Conservation (phyloP, 2,329 filamentous ascomycete species). For the Pseudocercospora cruenta region DNA sequence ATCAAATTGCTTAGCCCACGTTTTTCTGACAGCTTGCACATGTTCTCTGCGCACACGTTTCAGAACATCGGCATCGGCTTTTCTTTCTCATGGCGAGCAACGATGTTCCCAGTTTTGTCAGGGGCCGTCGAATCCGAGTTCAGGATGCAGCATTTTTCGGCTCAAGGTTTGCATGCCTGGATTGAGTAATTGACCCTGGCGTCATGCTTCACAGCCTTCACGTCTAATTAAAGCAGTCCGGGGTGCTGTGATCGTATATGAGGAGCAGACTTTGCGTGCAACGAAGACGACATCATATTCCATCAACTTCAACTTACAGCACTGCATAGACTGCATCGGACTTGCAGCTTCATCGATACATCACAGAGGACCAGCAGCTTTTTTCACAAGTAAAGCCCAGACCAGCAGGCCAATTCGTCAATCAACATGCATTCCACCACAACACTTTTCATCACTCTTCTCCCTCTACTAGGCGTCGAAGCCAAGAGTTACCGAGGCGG, state of each 20-base stretch:
- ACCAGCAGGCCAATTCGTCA: not conserved
- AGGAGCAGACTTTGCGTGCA: not conserved
- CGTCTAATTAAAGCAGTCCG: constrained; percentile 11
- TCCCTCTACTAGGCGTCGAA: constrained; percentile 9
- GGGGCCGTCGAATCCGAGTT: not conserved
- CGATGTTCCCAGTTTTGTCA: not conserved
- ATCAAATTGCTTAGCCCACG: not conserved
- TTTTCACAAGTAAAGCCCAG: not conserved
- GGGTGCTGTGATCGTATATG: not conserved
- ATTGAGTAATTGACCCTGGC: not conserved
- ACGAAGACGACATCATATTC: not conserved
- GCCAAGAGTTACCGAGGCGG: constrained; percentile 3
- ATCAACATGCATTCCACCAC: constrained; percentile 13
- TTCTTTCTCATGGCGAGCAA: not conserved
- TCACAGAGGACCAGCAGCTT: not conserved
- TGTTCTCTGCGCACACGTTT: not conserved
- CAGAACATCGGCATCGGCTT: not conserved
- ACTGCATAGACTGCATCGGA: not conserved
- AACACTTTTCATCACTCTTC: constrained; percentile 10
- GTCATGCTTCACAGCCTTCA: constrained; percentile 8
- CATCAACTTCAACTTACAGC: not conserved
- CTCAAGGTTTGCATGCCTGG: not conserved
- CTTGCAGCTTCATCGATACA: constrained; percentile 1
- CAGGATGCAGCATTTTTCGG: not conserved
- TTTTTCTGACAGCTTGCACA: not conserved